Evolutionary conservation across 768 basidiomycete genomes (phyloP).

Genomic region (Nidularia sp.): DNA sequence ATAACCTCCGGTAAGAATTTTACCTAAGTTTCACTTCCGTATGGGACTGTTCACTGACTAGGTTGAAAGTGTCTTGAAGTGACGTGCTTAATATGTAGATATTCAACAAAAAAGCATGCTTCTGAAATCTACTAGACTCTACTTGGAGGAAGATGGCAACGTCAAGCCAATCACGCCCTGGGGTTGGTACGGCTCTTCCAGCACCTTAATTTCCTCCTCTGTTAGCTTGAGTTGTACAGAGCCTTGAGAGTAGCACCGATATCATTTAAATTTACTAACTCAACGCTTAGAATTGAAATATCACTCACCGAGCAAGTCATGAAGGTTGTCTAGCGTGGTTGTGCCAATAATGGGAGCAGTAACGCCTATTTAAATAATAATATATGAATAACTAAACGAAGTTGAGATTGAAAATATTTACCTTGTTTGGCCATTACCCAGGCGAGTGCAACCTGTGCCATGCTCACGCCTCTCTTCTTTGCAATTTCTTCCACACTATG

Average conservation of each 20-base stretch:
- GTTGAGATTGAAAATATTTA: constrained; percentile 4
- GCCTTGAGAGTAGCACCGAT: constrained; percentile 13
- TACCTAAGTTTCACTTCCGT: no score
- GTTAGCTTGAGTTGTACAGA: constrained; percentile 46
- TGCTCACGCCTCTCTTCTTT: constrained; percentile 42
- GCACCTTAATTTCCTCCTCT: constrained; percentile 50
- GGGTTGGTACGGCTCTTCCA: constrained; percentile 52
- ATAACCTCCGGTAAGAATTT: no score
- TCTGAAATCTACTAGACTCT: no score
- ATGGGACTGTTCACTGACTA: no score
- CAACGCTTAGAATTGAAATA: neutral
- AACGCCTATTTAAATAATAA: constrained; percentile 24
- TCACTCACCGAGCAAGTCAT: constrained; percentile 43
- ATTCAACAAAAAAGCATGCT: no score
- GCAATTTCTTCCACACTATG: constrained; percentile 51
- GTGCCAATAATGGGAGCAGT: constrained; percentile 59
- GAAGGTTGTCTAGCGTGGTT: constrained; percentile 45
- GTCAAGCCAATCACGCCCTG: constrained; percentile 32
- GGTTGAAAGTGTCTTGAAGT: no score
- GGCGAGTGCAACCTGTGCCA: constrained; percentile 55
- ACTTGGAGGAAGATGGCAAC: no score
- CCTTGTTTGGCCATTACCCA: constrained; percentile 46
- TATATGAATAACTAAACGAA: neutral
- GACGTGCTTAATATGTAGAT: no score
- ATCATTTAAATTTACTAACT: neutral